Conservation (phyloP, 257 asterid species). For the Jacaranda copaia region DNA sequence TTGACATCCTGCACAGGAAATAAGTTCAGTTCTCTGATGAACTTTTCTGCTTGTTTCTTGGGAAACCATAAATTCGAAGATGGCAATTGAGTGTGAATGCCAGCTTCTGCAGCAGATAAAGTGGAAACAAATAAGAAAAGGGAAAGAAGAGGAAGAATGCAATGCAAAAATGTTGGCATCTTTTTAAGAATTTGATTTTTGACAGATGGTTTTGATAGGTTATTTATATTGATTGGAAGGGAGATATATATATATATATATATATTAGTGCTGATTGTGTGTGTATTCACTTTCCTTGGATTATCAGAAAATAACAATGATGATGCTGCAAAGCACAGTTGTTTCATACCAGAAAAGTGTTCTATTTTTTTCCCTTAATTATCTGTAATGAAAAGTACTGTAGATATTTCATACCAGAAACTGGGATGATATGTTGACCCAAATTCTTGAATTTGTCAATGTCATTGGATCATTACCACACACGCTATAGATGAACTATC, state of each 20-base stretch:
- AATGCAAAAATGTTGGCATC: constrained; percentile 16
- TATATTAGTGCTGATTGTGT: not conserved
- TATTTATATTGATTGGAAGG: constrained; percentile 28
- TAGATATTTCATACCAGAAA: not conserved
- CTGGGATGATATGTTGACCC: not conserved
- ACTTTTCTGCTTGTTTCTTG: constrained; percentile 42
- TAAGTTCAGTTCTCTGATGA: constrained; percentile 54
- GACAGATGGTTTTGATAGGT: not conserved
- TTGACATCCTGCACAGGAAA: constrained; percentile 55
- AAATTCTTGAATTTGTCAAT: not conserved
- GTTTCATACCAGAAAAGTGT: not conserved
- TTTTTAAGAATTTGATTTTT: not conserved
- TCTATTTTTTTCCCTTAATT: not conserved
- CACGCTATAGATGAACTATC: not conserved
- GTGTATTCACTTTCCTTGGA: too few species aligned
- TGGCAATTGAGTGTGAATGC: not conserved
- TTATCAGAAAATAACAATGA: not conserved
- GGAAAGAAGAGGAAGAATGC: constrained; percentile 23
- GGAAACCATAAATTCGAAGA: constrained; percentile 26
- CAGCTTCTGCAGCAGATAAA: constrained; percentile 29
- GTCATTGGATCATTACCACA: not conserved
- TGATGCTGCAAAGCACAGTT: not conserved
- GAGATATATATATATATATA: not conserved
- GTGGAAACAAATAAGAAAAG: constrained; percentile 13
- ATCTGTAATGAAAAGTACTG: not conserved